These are phyloP conservation scores for Umbelopsis sp. DNA, from an alignment of 192 early-diverging fungal genomes.

Conservation along the genomic window DNA sequence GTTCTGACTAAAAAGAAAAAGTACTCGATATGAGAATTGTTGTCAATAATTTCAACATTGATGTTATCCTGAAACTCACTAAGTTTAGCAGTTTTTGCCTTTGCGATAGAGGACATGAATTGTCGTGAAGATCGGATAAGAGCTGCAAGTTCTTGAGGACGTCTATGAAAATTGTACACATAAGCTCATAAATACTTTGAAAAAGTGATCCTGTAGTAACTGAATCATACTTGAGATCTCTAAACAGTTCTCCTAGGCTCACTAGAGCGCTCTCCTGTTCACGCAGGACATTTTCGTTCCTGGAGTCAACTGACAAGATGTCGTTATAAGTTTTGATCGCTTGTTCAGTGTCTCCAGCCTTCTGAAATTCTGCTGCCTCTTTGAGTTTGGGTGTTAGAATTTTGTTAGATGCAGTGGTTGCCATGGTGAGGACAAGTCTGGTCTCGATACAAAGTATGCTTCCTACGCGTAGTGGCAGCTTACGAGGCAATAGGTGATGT, in stretches of 20 bases:
- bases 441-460: not conserved
- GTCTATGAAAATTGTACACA: constrained; percentile 47
- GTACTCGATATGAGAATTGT: not conserved
- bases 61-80: constrained; percentile 48
- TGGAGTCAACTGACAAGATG: constrained; percentile 49
- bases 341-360: constrained; percentile 58
- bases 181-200: constrained; percentile 30
- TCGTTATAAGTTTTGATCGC: constrained; percentile 64
- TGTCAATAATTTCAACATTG: not conserved
- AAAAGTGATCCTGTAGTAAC: not conserved
- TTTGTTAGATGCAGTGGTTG: constrained; percentile 6
- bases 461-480: constrained; percentile 10
- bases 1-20: constrained; percentile 62
- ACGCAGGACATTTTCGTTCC: constrained; percentile 50
- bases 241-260: constrained; percentile 75
- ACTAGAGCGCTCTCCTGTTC: constrained; percentile 70
- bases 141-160: constrained; percentile 73
- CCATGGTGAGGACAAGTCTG: not conserved
- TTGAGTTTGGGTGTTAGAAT: constrained; percentile 26
- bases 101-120: constrained; percentile 82
- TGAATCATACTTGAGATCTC: constrained; percentile 58
- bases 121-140: constrained; percentile 81
- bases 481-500: constrained; percentile 6
- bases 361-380: constrained; percentile 59
- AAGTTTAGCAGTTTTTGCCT: constrained; percentile 96